These are phyloP conservation scores for Scopulariopsis brevicaulis DNA, from an alignment of 2,329 filamentous ascomycete genomes.

Conservation along the genomic window DNA sequence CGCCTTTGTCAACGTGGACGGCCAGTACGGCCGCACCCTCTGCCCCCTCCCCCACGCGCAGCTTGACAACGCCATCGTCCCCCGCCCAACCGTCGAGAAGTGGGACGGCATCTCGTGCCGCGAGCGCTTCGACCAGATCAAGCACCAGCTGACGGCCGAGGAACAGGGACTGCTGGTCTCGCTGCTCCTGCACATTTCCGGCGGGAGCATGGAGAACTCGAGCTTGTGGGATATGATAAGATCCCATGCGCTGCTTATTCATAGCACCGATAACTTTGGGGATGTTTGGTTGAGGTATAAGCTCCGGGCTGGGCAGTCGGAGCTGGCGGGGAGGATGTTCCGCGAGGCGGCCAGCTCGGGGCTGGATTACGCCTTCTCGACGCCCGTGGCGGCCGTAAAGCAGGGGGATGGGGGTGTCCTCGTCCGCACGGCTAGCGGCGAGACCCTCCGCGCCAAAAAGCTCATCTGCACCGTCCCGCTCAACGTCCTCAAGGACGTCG, in stretches of 20 bases:
- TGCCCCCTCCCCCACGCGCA: constrained; percentile 28
- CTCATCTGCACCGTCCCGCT: constrained; percentile 29
- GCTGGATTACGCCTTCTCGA: neutral
- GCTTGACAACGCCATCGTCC: constrained; percentile 15
- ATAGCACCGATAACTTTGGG: constrained; percentile 25
- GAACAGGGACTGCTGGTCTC: constrained; percentile 26
- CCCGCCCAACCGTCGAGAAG: constrained; percentile 11
- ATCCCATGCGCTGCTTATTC: constrained; percentile 32
- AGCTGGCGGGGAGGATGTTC: constrained; percentile 31
- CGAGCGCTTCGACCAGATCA: constrained; percentile 29
- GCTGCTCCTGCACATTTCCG: constrained; percentile 29
- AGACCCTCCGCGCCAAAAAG: constrained; percentile 18
- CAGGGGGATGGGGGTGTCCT: neutral
- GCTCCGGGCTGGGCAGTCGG: constrained; percentile 28
- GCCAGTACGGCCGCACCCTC: constrained; percentile 19
- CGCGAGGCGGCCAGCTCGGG: constrained; percentile 24
- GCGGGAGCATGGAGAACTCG: constrained; percentile 26
- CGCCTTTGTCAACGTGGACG: constrained; percentile 35
- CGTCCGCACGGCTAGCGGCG: constrained; percentile 6
- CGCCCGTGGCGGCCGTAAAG: neutral
- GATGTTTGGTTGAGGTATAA: constrained; percentile 28
- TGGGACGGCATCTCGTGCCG: constrained; percentile 27
- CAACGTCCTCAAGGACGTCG: constrained; percentile 27
- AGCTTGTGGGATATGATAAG: constrained; percentile 35
- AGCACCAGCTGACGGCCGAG: constrained; percentile 22